These are phyloP conservation scores for Kuraishia cidri DNA, from an alignment of 805 yeast species.

Conservation along the genomic window DNA sequence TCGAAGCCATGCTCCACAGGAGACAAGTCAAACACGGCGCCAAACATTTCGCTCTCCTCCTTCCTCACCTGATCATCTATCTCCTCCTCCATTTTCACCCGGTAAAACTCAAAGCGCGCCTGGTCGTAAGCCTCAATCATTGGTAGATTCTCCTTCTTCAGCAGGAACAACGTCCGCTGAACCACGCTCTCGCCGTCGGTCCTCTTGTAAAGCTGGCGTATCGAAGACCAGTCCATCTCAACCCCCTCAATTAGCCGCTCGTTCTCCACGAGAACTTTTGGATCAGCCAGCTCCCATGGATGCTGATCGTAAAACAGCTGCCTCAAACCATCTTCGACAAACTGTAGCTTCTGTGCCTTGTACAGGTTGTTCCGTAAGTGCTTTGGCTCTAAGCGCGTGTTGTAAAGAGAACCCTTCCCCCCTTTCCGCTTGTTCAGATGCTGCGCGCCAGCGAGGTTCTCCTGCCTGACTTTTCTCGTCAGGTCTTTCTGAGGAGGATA, in stretches of 20 bases:
- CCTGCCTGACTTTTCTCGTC: constrained; percentile 23
- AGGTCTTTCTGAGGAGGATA: constrained; percentile 72
- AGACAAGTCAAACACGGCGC: constrained; percentile 61
- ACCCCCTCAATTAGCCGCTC: constrained; percentile 41
- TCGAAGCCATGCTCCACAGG: constrained; percentile 59
- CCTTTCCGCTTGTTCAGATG: constrained; percentile 10
- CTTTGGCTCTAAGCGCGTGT: constrained; percentile 34
- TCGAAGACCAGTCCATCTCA: constrained; percentile 65
- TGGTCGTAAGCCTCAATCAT: constrained; percentile 69
- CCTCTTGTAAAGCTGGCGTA: constrained; percentile 64
- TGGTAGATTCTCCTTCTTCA: constrained; percentile 22
- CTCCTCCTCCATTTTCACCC: constrained; percentile 78
- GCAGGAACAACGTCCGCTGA: constrained; percentile 57
- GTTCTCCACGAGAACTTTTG: constrained; percentile 75
- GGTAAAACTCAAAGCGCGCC: constrained; percentile 84
- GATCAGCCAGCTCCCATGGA: constrained; percentile 97
- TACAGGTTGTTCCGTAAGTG: constrained; percentile 32
- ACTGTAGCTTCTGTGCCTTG: constrained; percentile 44
- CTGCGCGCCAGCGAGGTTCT: constrained; percentile 11
- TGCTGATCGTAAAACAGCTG: constrained; percentile 81
- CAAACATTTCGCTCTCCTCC: constrained; percentile 84
- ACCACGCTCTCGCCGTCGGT: constrained; percentile 88
- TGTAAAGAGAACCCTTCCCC: constrained; percentile 18
- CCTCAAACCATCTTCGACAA: constrained; percentile 76
- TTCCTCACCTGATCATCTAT: constrained; percentile 58